These are phyloP conservation scores for Boechera divaricarpa DNA, from an alignment of 345 rosid species.

Conservation along the genomic window DNA sequence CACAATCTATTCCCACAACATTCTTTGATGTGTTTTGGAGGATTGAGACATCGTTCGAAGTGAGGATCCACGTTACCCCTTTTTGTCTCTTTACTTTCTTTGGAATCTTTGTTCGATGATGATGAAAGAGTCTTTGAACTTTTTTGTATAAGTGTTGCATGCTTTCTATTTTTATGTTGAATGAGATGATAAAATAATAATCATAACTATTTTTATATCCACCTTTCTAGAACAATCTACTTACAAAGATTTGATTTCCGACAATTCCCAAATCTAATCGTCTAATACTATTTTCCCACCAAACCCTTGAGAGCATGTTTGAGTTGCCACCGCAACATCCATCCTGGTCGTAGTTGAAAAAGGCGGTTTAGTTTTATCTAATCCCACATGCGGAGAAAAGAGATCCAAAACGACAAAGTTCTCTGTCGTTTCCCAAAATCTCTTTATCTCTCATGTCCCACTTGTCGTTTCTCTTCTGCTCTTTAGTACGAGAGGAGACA, in stretches of 20 bases:
- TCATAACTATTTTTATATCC: constrained; percentile 34
- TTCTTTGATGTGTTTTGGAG: neutral
- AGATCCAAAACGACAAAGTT: constrained; percentile 1
- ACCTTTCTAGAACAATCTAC: constrained; percentile 47
- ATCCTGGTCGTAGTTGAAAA: constrained; percentile 14
- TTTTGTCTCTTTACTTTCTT: neutral
- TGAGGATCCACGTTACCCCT: neutral
- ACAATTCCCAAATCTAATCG: constrained; percentile 1
- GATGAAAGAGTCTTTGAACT: neutral
- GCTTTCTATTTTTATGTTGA: neutral
- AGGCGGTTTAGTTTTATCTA: constrained; percentile 20
- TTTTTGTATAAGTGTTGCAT: neutral
- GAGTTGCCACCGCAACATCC: neutral
- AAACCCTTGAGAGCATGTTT: constrained; percentile 27
- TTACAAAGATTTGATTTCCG: constrained; percentile 30
- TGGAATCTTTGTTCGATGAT: constrained; percentile 1
- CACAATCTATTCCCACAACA: too few relatives aligned
- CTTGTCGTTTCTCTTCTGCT: constrained; percentile 53
- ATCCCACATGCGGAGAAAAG: neutral
- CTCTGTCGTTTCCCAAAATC: constrained; percentile 19
- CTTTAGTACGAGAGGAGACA: constrained; percentile 71
- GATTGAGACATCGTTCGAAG: neutral
- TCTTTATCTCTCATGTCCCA: constrained; percentile 38
- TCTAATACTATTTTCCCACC: constrained; percentile 24
- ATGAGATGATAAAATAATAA: neutral